Evolutionary conservation across 2,329 filamentous ascomycete genomes (phyloP), one percentile per base, ranked within the genome.

Genomic region (Diaporthe sp.): DNA sequence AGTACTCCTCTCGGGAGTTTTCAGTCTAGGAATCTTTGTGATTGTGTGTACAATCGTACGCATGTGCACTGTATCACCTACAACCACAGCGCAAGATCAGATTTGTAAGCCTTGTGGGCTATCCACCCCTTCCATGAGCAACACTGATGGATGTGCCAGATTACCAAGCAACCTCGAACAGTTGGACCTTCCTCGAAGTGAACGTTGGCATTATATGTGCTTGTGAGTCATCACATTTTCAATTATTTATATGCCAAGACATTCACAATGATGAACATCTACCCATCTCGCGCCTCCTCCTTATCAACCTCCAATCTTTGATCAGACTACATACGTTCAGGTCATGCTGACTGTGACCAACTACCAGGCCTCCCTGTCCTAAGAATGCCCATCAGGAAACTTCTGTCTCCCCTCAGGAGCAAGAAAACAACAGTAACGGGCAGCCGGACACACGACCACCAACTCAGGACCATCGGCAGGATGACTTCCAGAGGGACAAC

Each of bases 201-300:
- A 74, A 78, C 39, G 73, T 78, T 17, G 77, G 73, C 13, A 78
- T 78, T 34, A 78, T 78, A 31, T 78, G 77, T 67, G 77, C 77
- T 46, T 78, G 77, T 78, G 62, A 55, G 73, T 77, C 4, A 39
- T 28, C 17, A 17, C 19, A 5, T 17, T 4, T 9, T 22, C 19
- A 22, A 1, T n/a, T n/a, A 15, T 22, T 12, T 17, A 3, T 12
- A 19, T 34, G 37, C 12, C 37, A 15, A 3, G 3, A 13, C 37
- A 13, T 13, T 39, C 37, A 5, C 10, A 39, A 39, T 39, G 12
- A 5, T 13, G 37, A 39, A 13, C 12, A 39, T 39, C 37, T 39
- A 12, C 4, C 37, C 10, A 39, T 1, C 0, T 12, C 12, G 12
- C 12, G 0, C 37, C 37, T 39, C 37, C 3, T 0, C 37, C 37